Conservation (phyloP, 169 alveolate species). For the Cryptosporidium ubiquitum region DNA sequence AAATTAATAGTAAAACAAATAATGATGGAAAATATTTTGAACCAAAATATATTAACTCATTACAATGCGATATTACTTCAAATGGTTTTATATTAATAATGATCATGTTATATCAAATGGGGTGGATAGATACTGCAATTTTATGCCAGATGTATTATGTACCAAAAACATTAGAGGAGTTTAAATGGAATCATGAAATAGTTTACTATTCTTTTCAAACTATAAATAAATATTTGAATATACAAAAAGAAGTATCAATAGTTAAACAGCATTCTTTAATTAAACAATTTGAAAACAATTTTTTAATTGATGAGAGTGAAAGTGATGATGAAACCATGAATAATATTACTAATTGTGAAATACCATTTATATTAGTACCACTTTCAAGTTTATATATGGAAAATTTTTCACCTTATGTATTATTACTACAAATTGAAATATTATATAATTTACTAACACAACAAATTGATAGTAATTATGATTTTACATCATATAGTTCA, state of each 20-base stretch:
- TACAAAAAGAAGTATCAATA: slow-evolving; percentile 35
- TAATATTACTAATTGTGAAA: slow-evolving; percentile 8
- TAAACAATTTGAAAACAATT: not conserved
- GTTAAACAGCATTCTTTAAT: not conserved
- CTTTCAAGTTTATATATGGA: slow-evolving; percentile 52
- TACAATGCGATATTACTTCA: slow-evolving; percentile 70
- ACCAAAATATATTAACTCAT: slow-evolving; percentile 34
- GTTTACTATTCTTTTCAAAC: slow-evolving; percentile 62
- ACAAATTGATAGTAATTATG: slow-evolving; percentile 49
- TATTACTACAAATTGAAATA: slow-evolving; percentile 47
- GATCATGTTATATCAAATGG: slow-evolving; percentile 65
- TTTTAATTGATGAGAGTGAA: not conserved
- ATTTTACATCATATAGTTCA: not conserved
- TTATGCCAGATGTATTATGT: slow-evolving; percentile 51
- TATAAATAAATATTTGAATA: slow-evolving; percentile 10
- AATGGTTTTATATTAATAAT: slow-evolving; percentile 63
- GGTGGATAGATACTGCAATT: slow-evolving; percentile 60
- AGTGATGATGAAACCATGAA: not conserved
- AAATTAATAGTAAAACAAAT: not conserved
- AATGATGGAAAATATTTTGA: not conserved
- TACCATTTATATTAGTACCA: slow-evolving; percentile 65
- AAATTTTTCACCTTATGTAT: slow-evolving; percentile 66
- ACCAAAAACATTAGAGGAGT: slow-evolving; percentile 41
- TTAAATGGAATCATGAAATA: slow-evolving; percentile 68
- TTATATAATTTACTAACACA: slow-evolving; percentile 53